A percentile compares a stretch with the other conserved stretches of the same genome.
phyloP scores from a whole-genome alignment of 495 filamentous ascomycete genomes.

The Neurospora intermedia region DNA sequence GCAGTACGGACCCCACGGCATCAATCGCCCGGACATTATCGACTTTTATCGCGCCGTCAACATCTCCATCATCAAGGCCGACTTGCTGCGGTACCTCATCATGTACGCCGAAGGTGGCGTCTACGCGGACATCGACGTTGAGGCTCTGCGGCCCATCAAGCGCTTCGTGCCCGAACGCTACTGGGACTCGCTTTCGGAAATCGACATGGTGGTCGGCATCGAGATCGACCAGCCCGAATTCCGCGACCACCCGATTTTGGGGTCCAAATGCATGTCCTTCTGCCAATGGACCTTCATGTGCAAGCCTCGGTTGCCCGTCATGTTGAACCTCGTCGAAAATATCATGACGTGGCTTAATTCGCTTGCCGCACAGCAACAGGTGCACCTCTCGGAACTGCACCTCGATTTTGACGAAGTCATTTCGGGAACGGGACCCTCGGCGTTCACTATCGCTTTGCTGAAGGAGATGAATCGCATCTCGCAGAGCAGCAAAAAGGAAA shows the following conservation, averaged over 20 bases:
- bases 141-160: slow-evolving; percentile 33
- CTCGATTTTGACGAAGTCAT: slow-evolving; percentile 57
- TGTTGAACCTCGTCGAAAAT: slow-evolving; percentile 47
- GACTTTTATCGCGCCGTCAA: slow-evolving; percentile 41
- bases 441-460: slow-evolving; percentile 47
- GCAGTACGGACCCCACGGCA: slow-evolving; percentile 40
- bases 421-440: slow-evolving; percentile 50
- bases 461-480: slow-evolving; percentile 36
- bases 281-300: slow-evolving; percentile 58
- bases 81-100: slow-evolving; percentile 46
- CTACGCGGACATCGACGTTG: slow-evolving; percentile 47
- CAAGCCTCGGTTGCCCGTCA: slow-evolving; percentile 45
- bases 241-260: slow-evolving; percentile 47
- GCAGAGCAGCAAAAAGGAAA: not conserved
- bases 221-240: slow-evolving; percentile 53
- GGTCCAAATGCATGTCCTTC: slow-evolving; percentile 47
- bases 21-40: slow-evolving; percentile 49
- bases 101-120: slow-evolving; percentile 45
- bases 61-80: slow-evolving; percentile 48
- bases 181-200: slow-evolving; percentile 22
- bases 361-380: slow-evolving; percentile 37
- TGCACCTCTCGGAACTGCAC: slow-evolving; percentile 38
- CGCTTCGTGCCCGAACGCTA: slow-evolving; percentile 41
- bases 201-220: slow-evolving; percentile 51
- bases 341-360: slow-evolving; percentile 45